Percentiles rank a stretch among this genome's conserved stretches.
Evolutionary conservation across 352 stramenopile species (phyloP).

Genomic region (Peronospora tabacina): DNA sequence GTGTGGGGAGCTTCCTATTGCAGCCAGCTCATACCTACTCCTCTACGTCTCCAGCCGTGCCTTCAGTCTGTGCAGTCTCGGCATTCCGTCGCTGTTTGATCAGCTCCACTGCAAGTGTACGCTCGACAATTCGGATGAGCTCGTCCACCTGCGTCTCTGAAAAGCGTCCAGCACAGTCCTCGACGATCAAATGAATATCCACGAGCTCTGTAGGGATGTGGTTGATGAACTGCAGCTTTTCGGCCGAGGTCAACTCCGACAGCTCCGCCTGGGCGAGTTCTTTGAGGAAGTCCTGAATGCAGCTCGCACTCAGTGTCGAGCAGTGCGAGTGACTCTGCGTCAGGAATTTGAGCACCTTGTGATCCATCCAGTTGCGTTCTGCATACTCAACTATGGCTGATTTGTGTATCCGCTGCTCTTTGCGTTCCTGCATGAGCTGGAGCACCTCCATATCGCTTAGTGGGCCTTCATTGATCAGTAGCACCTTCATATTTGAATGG

Average conservation of each 20-base stretch:
- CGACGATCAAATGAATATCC: conserved; percentile 77
- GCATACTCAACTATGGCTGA: conserved; percentile 67
- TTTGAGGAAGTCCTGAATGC: conserved; percentile 56
- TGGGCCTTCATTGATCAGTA: conserved; percentile 73
- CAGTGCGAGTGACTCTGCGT: conserved; percentile 58
- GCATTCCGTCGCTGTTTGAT: conserved; percentile 29
- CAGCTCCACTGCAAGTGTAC: conserved; percentile 41
- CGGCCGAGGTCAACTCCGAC: conserved; percentile 41
- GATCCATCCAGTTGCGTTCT: conserved; percentile 86
- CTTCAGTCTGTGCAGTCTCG: conserved; percentile 23
- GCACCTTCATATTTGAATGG: conserved; percentile 58
- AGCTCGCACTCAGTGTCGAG: conserved; percentile 38
- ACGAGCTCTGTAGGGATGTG: conserved; percentile 76
- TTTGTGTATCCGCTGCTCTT: conserved; percentile 69
- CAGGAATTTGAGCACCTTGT: conserved; percentile 86
- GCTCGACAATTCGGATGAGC: conserved; percentile 59
- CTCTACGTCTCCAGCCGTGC: conserved; percentile 10
- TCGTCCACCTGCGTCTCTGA: conserved; percentile 68
- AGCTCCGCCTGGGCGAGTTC: conserved; percentile 40
- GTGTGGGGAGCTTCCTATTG: not conserved
- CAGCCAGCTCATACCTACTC: conserved; percentile 10
- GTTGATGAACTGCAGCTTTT: conserved; percentile 86
- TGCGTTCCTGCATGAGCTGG: conserved; percentile 76
- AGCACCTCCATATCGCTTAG: conserved; percentile 78
- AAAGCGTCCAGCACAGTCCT: conserved; percentile 77